Conservation (phyloP, 352 stramenopile genomes). For the Pythium rhizo-oryzae region DNA sequence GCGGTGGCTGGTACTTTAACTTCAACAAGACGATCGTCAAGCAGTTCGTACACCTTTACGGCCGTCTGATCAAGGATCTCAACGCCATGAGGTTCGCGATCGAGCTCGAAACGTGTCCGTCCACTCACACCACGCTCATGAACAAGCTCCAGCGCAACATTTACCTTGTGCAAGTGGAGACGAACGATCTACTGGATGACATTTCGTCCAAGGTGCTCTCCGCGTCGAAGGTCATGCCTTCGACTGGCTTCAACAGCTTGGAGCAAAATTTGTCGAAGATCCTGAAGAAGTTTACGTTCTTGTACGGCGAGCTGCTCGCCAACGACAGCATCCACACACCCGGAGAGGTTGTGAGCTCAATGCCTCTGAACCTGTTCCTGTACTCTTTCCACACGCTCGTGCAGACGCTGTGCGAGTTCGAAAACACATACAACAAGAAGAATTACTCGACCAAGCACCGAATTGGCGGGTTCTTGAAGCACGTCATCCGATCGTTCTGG, state of each 20-base stretch:
- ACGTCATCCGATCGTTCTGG: slow-evolving; percentile 40
- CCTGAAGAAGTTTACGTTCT: slow-evolving; percentile 56
- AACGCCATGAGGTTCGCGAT: slow-evolving; percentile 78
- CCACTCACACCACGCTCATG: slow-evolving; percentile 62
- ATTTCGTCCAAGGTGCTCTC: slow-evolving; percentile 47
- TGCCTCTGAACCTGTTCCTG: slow-evolving; percentile 80
- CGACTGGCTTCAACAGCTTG: slow-evolving; percentile 52
- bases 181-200: slow-evolving; percentile 68
- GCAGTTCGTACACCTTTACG: slow-evolving; percentile 71
- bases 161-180: slow-evolving; percentile 67
- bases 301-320: slow-evolving; percentile 54
- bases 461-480: slow-evolving; percentile 55
- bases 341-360: slow-evolving; percentile 61
- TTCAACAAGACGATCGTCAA: slow-evolving; percentile 80
- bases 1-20: slow-evolving; percentile 45
- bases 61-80: slow-evolving; percentile 54
- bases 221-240: slow-evolving; percentile 35
- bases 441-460: slow-evolving; percentile 62
- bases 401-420: slow-evolving; percentile 66
- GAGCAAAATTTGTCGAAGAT: slow-evolving; percentile 56
- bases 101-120: slow-evolving; percentile 61
- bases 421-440: slow-evolving; percentile 69
- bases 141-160: slow-evolving; percentile 66
- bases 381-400: slow-evolving; percentile 80
- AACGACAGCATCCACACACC: slow-evolving; percentile 41